Evolutionary conservation across 2,329 filamentous ascomycete species (phyloP), one percentile per base, ranked within the genome.

Genomic region (Fusarium bulbicola): DNA sequence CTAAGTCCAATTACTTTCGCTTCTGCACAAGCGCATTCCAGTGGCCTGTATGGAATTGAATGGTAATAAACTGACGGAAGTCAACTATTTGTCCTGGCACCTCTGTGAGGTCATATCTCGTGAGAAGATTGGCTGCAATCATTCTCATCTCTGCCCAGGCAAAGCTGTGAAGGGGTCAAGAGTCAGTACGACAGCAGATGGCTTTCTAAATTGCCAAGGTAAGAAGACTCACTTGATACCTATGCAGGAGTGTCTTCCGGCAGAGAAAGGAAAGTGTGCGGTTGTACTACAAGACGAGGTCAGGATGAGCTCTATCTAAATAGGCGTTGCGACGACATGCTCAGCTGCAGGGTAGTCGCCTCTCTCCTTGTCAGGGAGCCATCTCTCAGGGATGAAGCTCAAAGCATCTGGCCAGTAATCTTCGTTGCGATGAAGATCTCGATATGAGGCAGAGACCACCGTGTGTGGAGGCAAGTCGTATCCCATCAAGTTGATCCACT

Each of bases 131-230:
- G 13, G 39, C 54, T 7, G 39, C 39, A 28, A 57, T 46, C 54
- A 57, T 57, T 26, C 54, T 26, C 54, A 57, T 57, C 18, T 57
- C 54, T 1, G 54, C 54, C 54, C 54, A 57, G 6, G 54, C 54
- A 26, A 57, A 57, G 8, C 53, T 57, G 7, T 6, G 24, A 37
- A 21, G 3, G 9, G 10, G 10, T 9, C 12, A 7, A 57, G 7
- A 4, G 15, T 57, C 16, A 57, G 26, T 40, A 40, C 0, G 5
- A 8, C 10, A 7, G 5, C 8, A 1, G 14, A 10, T 24, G 3
- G 12, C 0, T 12, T 21, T 34, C 10, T 6, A 20, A 10, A 15
- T 10, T 16, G 2, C 8, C 6, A 20, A 24, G 13, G 4, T 2
- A 32, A 9, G 8, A 32, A 18, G 2, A 45, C 53, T 16, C 18